These are phyloP conservation scores for Botryosphaeria dothidea DNA, from an alignment of 2,329 filamentous ascomycete genomes.

Conservation along the genomic window DNA sequence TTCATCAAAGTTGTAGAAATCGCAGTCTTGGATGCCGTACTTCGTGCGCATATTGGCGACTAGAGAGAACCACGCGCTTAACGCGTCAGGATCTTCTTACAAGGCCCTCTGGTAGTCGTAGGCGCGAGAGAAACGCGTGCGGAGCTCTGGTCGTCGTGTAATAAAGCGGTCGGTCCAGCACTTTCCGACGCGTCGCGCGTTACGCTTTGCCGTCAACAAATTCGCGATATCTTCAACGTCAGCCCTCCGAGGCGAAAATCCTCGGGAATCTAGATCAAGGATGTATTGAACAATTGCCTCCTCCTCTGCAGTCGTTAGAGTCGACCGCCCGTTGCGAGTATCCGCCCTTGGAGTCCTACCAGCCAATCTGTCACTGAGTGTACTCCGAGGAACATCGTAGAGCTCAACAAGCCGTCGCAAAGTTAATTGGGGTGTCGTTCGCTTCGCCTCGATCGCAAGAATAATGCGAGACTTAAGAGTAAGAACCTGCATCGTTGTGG, in stretches of 20 bases:
- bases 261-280: conserved; percentile 17
- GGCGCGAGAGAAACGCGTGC: conserved; percentile 16
- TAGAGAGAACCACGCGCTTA: conserved; percentile 14
- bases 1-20: conserved; percentile 29
- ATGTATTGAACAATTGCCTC: conserved; percentile 23
- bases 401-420: not conserved
- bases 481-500: too few species aligned
- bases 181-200: conserved; percentile 16
- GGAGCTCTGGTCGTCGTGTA: conserved; percentile 20
- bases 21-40: conserved; percentile 21
- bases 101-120: conserved; percentile 22
- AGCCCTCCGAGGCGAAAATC: conserved; percentile 22
- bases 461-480: too few species aligned
- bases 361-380: conserved; percentile 19
- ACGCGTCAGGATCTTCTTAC: conserved; percentile 20
- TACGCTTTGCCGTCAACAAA: conserved; percentile 20
- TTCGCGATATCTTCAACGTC: conserved; percentile 25
- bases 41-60: conserved; percentile 10
- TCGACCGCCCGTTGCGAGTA: conserved; percentile 6
- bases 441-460: too few species aligned
- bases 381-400: conserved; percentile 21
- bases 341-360: conserved; percentile 4
- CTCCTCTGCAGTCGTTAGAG: conserved; percentile 21
- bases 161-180: conserved; percentile 24
- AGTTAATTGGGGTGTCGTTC: too few species aligned